phyloP scores from a whole-genome alignment of 345 rosid species.

The Linum lewisii region DNA sequence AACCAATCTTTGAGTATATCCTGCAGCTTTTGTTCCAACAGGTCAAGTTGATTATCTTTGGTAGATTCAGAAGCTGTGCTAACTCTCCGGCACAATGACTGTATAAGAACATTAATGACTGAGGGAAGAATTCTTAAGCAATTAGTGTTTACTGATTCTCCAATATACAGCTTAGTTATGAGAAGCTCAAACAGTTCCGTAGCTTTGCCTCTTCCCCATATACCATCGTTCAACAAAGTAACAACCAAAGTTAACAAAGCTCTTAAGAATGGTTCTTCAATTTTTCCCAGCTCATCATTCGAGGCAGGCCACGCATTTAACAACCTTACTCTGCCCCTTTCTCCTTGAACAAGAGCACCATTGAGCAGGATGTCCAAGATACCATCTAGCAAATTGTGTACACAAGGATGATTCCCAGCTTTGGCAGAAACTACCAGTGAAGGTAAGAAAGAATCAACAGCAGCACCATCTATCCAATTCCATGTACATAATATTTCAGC shows the following conservation, averaged over 20 bases:
- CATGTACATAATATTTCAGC: constrained; percentile 87
- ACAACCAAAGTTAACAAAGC: constrained; percentile 59
- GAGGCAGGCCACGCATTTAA: constrained; percentile 34
- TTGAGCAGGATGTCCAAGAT: constrained; percentile 63
- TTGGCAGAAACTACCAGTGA: constrained; percentile 41
- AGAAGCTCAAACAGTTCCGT: constrained; percentile 43
- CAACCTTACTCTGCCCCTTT: constrained; percentile 21
- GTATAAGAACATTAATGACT: constrained; percentile 41
- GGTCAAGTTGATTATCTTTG: constrained; percentile 17
- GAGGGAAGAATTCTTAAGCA: constrained; percentile 72
- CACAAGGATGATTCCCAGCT: constrained; percentile 21
- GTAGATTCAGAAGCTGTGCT: constrained; percentile 21
- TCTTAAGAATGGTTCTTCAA: constrained; percentile 71
- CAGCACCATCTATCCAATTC: constrained; percentile 92
- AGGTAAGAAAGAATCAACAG: constrained; percentile 62
- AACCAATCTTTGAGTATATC: constrained; percentile 57
- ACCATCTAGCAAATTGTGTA: constrained; percentile 45
- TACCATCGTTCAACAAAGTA: constrained; percentile 50
- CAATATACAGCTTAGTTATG: constrained; percentile 57
- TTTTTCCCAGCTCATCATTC: constrained; percentile 36
- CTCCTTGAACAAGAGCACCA: constrained; percentile 70
- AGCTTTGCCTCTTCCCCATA: constrained; percentile 69
- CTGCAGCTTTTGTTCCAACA: constrained; percentile 31
- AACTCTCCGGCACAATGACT: constrained; percentile 31
- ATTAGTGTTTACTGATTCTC: constrained; percentile 51